Evolutionary conservation across 2,329 filamentous ascomycete species (phyloP).

Genomic region (Ilyonectria sp.): DNA sequence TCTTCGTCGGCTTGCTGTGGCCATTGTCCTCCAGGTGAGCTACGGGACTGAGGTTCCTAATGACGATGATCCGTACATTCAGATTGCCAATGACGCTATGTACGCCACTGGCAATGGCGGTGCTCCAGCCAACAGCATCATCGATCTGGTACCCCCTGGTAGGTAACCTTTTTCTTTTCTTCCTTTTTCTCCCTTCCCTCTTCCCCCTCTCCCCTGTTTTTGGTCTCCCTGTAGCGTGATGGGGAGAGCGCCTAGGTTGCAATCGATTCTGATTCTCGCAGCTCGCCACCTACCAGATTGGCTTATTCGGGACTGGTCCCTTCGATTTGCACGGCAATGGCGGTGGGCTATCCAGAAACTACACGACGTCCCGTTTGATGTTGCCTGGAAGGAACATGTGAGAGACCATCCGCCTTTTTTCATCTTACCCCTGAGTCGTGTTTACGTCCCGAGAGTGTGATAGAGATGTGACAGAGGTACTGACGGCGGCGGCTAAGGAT

Average conservation of each 20-base stretch:
- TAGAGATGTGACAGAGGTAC: constrained; percentile 1
- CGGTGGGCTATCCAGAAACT: constrained; percentile 53
- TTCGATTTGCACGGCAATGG: constrained; percentile 53
- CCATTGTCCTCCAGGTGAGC: constrained; percentile 52
- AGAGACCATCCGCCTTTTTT: constrained; percentile 26
- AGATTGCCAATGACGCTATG: constrained; percentile 51
- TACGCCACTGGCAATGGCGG: constrained; percentile 51
- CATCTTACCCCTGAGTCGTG: constrained; percentile 3
- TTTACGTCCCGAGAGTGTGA: constrained; percentile 1
- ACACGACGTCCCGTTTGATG: constrained; percentile 52
- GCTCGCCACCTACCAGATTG: constrained; percentile 49
- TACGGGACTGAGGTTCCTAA: constrained; percentile 50
- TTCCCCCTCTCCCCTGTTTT: no score
- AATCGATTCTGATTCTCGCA: constrained; percentile 25
- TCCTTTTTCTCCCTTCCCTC: no score
- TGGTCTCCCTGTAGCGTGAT: neutral
- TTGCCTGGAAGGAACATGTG: constrained; percentile 48
- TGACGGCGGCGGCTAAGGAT: constrained; percentile 37
- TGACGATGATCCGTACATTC: constrained; percentile 50
- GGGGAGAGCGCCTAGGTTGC: neutral
- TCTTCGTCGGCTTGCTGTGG: constrained; percentile 50
- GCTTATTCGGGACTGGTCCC: constrained; percentile 50
- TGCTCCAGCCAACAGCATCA: constrained; percentile 53
- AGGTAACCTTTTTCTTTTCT: constrained; percentile 10
- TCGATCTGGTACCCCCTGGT: constrained; percentile 62